phyloP scores from a whole-genome alignment of 2,329 filamentous ascomycete genomes.

The Aspergillus chevalieri region DNA sequence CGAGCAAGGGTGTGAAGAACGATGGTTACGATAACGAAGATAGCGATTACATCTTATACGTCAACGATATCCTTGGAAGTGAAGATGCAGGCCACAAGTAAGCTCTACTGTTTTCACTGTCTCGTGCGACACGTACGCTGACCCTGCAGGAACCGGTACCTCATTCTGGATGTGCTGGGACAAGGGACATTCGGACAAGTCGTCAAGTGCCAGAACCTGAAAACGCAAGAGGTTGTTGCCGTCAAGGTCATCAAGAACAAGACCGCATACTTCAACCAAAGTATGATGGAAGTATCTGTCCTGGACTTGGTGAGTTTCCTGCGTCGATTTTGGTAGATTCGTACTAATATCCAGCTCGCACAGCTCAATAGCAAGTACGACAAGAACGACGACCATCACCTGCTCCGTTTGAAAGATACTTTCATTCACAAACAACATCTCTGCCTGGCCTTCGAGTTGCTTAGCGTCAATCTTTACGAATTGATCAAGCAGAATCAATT shows the following conservation, averaged over 20 bases:
- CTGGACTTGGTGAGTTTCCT: conserved; percentile 70
- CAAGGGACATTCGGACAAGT: conserved; percentile 98
- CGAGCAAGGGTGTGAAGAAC: conserved; percentile 97
- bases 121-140: conserved; percentile 8
- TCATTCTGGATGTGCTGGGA: conserved; percentile 92
- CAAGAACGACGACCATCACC: conserved; percentile 97
- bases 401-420: conserved; percentile 89
- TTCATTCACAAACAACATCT: conserved; percentile 98
- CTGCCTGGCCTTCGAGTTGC: conserved; percentile 89
- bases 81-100: conserved; percentile 98
- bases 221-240: conserved; percentile 95
- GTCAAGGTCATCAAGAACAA: conserved; percentile 99
- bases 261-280: conserved; percentile 98
- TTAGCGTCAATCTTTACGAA: conserved; percentile 97
- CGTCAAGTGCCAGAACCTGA: conserved; percentile 97
- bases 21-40: conserved; percentile 99
- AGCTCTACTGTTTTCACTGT: conserved; percentile 22
- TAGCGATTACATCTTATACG: conserved; percentile 97
- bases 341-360: conserved; percentile 14
- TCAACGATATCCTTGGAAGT: conserved; percentile 96
- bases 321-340: background rate
- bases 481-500: conserved; percentile 99
- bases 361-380: conserved; percentile 97
- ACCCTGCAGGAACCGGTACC: conserved; percentile 70
- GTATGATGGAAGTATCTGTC: conserved; percentile 99